Evolutionary conservation across 352 stramenopile genomes (phyloP).

Genomic region (Phytophthora aleatoria): DNA sequence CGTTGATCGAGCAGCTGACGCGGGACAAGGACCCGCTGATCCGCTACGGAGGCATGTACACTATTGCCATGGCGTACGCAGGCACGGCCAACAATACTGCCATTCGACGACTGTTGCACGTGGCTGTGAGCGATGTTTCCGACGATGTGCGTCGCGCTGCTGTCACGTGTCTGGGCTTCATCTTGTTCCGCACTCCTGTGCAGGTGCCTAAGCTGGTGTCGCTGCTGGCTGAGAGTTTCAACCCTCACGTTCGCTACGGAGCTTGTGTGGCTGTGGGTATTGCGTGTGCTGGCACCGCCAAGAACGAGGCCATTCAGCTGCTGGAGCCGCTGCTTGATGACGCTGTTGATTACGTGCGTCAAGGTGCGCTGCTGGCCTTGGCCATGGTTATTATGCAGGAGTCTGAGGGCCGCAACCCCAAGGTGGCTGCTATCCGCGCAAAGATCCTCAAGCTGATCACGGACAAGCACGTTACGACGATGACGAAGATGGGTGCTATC

Average conservation of each 20-base stretch:
- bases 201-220: slow-evolving; percentile 92
- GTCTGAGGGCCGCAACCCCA: slow-evolving; percentile 85
- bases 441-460: slow-evolving; percentile 92
- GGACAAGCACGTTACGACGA: slow-evolving; percentile 98
- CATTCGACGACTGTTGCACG: slow-evolving; percentile 96
- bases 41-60: slow-evolving; percentile 98
- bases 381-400: slow-evolving; percentile 99
- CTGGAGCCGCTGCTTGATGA: slow-evolving; percentile 98
- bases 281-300: slow-evolving; percentile 96
- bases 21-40: slow-evolving; percentile 98
- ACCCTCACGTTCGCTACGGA: slow-evolving; percentile 99
- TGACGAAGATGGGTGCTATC: slow-evolving; percentile 99
- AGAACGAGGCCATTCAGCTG: slow-evolving; percentile 96
- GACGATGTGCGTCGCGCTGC: slow-evolving; percentile 98
- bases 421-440: slow-evolving; percentile 84
- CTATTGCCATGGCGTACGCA: slow-evolving; percentile 97
- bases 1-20: slow-evolving; percentile 97
- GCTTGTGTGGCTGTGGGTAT: slow-evolving; percentile 99
- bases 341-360: slow-evolving; percentile 98
- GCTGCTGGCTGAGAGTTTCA: slow-evolving; percentile 99
- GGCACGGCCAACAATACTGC: slow-evolving; percentile 98
- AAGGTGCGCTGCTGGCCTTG: slow-evolving; percentile 96
- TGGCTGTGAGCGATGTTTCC: slow-evolving; percentile 98
- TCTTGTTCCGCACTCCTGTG: slow-evolving; percentile 97
- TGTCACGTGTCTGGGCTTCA: slow-evolving; percentile 97